Base-by-base conservation (phyloP, 768 basidiomycete genomes). In the Rubroboletus satanas region DNA sequence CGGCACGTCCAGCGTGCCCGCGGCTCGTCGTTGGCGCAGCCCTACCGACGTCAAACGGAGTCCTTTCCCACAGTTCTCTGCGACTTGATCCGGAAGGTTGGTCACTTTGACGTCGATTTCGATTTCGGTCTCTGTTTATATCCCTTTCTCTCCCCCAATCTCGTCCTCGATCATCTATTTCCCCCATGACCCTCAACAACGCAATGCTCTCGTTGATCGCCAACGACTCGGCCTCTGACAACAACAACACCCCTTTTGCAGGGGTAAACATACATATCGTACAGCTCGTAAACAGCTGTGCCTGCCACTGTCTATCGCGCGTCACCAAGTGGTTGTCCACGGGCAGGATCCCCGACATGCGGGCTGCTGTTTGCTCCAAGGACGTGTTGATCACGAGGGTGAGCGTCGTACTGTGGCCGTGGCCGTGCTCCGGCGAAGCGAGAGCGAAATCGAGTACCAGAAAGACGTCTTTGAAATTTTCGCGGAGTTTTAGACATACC, bases 371-470 rank as follows among this genome's bases (percentile, higher is more conserved):
- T 5, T 67, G 69, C 21, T 77, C 74, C n/a, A 80, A 44, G 5
- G 77, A 81, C 0, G 74, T 69, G 61, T 69, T 79, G 56, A 86
- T 66, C 37, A 80, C 77, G 57, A 86, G 78, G 0, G 79, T 79
- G 18, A 81, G 78, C 12, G 79, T 79, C 35, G 73, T 54, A 7
- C 35, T 39, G 2, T 17, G 37, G 4, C 21, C 8, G 11, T 37
- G 44, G 0, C 79, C 75, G 57, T 82, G 74, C 38, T 70, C 71
- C 0, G 76, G 23, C 5, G 32, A 73, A 4, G 79, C 74, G 9
- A 79, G 75, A 58, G 80, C 79, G 14, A 85, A 82, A 64, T 88
- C 85, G 61, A 88, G 85, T 26, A 84, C 72, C 17, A 81, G 69
- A 63, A 82, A 87, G 41, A 83, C 62, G 39, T 73, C 67, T 12